Percentiles rank a stretch among this genome's conserved stretches.
These are phyloP conservation scores for Trichoderma polysporum DNA, from an alignment of 2,329 filamentous ascomycete genomes.

Conservation along the genomic window DNA sequence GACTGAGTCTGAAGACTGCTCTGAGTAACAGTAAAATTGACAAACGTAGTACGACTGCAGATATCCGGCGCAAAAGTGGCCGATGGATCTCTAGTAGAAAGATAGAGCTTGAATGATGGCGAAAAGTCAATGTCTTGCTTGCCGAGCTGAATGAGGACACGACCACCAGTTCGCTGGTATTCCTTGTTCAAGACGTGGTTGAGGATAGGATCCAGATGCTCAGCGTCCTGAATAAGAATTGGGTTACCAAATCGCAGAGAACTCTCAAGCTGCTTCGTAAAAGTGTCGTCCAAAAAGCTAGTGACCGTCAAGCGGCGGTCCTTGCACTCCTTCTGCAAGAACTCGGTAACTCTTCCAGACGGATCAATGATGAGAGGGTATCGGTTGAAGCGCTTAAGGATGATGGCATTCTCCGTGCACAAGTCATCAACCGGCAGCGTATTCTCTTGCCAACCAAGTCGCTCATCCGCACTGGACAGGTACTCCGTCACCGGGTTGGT, in stretches of 20 bases:
- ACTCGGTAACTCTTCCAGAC: slow-evolving; percentile 90
- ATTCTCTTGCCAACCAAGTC: slow-evolving; percentile 92
- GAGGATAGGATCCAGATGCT: slow-evolving; percentile 93
- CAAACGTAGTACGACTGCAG: slow-evolving; percentile 96
- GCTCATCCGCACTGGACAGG: slow-evolving; percentile 91
- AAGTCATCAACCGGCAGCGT: slow-evolving; percentile 92
- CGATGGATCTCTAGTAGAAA: slow-evolving; percentile 94
- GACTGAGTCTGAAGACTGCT: slow-evolving; percentile 98
- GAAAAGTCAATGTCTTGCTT: slow-evolving; percentile 99
- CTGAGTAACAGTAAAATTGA: slow-evolving; percentile 99
- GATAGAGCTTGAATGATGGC: slow-evolving; percentile 89
- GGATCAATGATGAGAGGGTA: slow-evolving; percentile 99
- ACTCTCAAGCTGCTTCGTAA: slow-evolving; percentile 96
- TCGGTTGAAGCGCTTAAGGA: slow-evolving; percentile 95
- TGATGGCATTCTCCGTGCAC: slow-evolving; percentile 97
- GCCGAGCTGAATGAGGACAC: slow-evolving; percentile 95
- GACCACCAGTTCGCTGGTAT: slow-evolving; percentile 96
- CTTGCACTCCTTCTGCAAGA: slow-evolving; percentile 91
- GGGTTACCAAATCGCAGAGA: slow-evolving; percentile 97
- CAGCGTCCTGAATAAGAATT: slow-evolving; percentile 96
- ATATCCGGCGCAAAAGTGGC: slow-evolving; percentile 94
- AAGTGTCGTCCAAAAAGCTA: slow-evolving; percentile 96
- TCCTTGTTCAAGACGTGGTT: slow-evolving; percentile 99
- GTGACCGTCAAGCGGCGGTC: slow-evolving; percentile 92
- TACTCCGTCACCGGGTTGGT: slow-evolving; percentile 96